These are phyloP conservation scores for Gossypium aridum DNA, from an alignment of 441 rosid species.

Conservation along the genomic window DNA sequence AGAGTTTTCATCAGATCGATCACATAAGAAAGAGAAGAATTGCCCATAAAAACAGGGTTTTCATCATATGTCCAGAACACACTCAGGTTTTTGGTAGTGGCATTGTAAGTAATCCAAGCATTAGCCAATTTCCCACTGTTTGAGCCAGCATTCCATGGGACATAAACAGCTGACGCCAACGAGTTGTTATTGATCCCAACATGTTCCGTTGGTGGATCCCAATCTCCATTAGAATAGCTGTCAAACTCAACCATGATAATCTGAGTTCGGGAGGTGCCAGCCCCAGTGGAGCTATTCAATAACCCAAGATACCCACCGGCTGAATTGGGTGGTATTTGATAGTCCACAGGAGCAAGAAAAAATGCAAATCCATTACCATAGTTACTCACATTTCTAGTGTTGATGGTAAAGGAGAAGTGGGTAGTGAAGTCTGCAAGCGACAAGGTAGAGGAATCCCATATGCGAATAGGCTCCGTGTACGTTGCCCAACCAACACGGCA, in stretches of 20 bases:
- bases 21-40: slow-evolving; percentile 18
- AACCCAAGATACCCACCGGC: slow-evolving; percentile 8
- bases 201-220: slow-evolving; percentile 13
- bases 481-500: slow-evolving; percentile 18
- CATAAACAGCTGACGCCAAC: slow-evolving; percentile 21
- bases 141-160: slow-evolving; percentile 22
- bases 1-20: slow-evolving; percentile 25
- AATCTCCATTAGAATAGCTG: neutral
- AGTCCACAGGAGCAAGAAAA: slow-evolving; percentile 36
- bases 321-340: slow-evolving; percentile 37
- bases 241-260: slow-evolving; percentile 41
- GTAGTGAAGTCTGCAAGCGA: slow-evolving; percentile 25
- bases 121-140: slow-evolving; percentile 25
- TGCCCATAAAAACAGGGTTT: slow-evolving; percentile 2
- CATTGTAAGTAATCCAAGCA: slow-evolving; percentile 25
- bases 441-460: slow-evolving; percentile 37
- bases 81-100: slow-evolving; percentile 21
- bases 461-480: slow-evolving; percentile 27
- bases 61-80: slow-evolving; percentile 24
- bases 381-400: neutral
- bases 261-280: slow-evolving; percentile 11
- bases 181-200: slow-evolving; percentile 43
- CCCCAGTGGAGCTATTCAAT: slow-evolving; percentile 4
- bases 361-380: slow-evolving; percentile 39
- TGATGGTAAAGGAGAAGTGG: slow-evolving; percentile 37